Evolutionary conservation across 768 basidiomycete genomes (phyloP), one percentile per base, ranked within the genome.

Genomic region (Lactarius hengduanensis): DNA sequence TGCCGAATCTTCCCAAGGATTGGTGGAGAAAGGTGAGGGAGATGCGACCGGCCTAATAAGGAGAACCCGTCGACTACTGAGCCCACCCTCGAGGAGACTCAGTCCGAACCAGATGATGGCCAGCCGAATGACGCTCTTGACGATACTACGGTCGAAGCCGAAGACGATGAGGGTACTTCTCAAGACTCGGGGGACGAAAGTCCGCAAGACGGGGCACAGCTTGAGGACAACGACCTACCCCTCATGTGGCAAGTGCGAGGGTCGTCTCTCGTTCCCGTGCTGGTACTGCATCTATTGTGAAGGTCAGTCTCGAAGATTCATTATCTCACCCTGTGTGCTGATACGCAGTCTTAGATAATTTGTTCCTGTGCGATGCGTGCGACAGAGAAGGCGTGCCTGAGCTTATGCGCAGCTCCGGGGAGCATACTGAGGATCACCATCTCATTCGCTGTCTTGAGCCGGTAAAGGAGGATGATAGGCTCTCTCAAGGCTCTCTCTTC

Each of bases 281-380:
- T 77, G 77, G 76, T 77, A 71, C 38, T 77, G 75, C 62, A 70
- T 73, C 7, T 65, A 71, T 32, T 77, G 77, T 45, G 60, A 41
- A n/a, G 72, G 71, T 62, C 38, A 58, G 66, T 54, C 45, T 15
- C 40, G 18, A 22, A 7, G 13, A 22, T 30, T 11, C 28, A 4
- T 18, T 18, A n/a, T 0, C 13, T 54, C 55, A 13, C 13, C 11
- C 13, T 40, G 4, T 60, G 26, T 55, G 20, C 18, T 45, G 22
- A 61, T 34, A 20, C 3, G 1, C 20, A n/a, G 15, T 57, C 18
- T 56, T 34, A 57, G 63, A 67, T 7, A 20, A 72, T 30, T n/a
- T 67, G 13, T 71, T 62, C 55, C 62, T 58, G 16, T 71, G 70
- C 62, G 61, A 69, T 26, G n/a, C 45, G 11, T 71, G 68, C 40